phyloP scores from a whole-genome alignment of 176 grass and related monocot genomes.

The Microstegium vimineum region DNA sequence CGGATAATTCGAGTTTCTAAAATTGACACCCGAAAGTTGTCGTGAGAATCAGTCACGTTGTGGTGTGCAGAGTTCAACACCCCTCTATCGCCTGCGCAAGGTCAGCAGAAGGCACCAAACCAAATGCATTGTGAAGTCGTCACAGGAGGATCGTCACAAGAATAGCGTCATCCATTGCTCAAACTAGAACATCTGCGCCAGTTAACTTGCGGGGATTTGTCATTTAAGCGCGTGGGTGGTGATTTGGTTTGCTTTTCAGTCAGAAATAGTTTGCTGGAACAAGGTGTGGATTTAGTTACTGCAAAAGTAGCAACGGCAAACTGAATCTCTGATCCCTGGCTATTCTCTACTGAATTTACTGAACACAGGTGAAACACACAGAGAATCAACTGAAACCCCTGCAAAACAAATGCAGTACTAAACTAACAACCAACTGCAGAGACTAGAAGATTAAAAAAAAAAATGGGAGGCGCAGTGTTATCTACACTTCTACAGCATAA shows the following conservation, averaged over 20 bases:
- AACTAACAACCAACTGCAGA: not conserved
- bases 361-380: not conserved
- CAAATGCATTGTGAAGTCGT: not conserved
- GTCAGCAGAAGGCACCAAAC: not conserved
- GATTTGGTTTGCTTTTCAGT: not conserved
- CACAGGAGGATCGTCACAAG: slow-evolving; percentile 8
- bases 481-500: not conserved
- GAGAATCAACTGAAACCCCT: not conserved
- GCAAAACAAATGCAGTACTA: not conserved
- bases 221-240: not conserved
- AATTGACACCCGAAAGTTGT: not conserved
- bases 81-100: not conserved
- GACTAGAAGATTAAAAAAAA: not conserved
- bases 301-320: not conserved
- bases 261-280: not conserved
- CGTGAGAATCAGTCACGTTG: not conserved
- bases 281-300: not conserved
- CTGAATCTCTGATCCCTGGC: not conserved
- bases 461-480: not conserved
- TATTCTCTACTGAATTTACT: not conserved
- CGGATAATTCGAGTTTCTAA: not conserved
- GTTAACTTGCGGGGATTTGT: not conserved
- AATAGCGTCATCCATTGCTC: not conserved
- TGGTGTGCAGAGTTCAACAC: not conserved
- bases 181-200: not conserved